These are phyloP conservation scores for Globisporangium mamillatum DNA, from an alignment of 352 stramenopile genomes.

Conservation along the genomic window DNA sequence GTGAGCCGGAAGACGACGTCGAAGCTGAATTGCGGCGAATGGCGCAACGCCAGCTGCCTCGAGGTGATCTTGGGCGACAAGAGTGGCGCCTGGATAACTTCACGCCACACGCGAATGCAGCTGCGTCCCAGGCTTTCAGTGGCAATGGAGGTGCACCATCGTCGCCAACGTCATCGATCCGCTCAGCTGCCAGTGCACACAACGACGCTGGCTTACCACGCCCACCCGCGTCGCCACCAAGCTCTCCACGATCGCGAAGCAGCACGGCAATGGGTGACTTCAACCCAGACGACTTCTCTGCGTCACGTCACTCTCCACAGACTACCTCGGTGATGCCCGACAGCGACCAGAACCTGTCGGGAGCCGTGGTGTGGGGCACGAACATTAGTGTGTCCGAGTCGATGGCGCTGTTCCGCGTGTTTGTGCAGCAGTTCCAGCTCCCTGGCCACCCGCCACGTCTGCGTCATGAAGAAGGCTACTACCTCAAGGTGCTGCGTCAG, in stretches of 20 bases:
- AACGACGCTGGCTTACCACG: slow-evolving; percentile 41
- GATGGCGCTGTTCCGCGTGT: slow-evolving; percentile 89
- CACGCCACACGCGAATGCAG: slow-evolving; percentile 19
- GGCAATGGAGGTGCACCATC: slow-evolving; percentile 21
- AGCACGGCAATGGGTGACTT: slow-evolving; percentile 19
- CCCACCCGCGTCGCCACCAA: slow-evolving; percentile 59
- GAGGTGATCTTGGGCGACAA: slow-evolving; percentile 69
- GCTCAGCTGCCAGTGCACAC: slow-evolving; percentile 28
- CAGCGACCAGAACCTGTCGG: slow-evolving; percentile 53
- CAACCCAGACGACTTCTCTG: slow-evolving; percentile 29
- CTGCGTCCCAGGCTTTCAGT: slow-evolving; percentile 18
- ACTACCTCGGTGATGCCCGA: slow-evolving; percentile 18
- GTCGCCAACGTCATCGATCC: slow-evolving; percentile 46
- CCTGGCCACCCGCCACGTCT: slow-evolving; percentile 22
- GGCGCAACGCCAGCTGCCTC: slow-evolving; percentile 71
- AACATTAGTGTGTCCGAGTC: slow-evolving; percentile 91
- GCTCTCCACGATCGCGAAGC: slow-evolving; percentile 50
- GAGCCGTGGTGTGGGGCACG: slow-evolving; percentile 92
- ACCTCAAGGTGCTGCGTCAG: slow-evolving; percentile 73
- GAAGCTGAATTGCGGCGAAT: slow-evolving; percentile 76
- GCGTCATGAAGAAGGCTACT: slow-evolving; percentile 56
- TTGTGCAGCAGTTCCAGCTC: slow-evolving; percentile 83
- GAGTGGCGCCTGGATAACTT: slow-evolving; percentile 78
- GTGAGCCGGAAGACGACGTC: slow-evolving; percentile 63
- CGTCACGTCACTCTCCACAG: slow-evolving; percentile 29